Conservation (phyloP, 305 asterid species). For the Fraxinus dipetala region DNA sequence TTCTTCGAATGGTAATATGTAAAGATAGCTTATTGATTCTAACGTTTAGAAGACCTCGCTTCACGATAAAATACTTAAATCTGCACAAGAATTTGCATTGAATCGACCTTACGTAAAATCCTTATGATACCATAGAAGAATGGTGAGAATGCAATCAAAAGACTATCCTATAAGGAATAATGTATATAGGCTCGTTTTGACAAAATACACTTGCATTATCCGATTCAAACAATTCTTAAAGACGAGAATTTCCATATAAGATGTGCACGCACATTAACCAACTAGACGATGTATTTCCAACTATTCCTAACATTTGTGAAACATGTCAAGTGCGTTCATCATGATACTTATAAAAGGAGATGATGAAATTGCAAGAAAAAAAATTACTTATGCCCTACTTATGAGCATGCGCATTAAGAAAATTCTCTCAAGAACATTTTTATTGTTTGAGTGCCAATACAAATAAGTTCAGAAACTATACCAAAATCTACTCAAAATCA, state of each 20-base stretch:
- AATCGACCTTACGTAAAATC: neutral
- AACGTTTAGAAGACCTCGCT: neutral
- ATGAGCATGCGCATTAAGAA: neutral
- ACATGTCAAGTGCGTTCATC: neutral
- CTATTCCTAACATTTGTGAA: neutral
- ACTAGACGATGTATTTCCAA: neutral
- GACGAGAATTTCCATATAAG: neutral
- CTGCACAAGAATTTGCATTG: neutral
- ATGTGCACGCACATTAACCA: neutral
- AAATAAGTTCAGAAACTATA: neutral
- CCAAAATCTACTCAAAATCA: neutral
- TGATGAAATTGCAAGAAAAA: neutral
- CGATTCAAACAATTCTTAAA: neutral
- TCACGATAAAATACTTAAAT: neutral
- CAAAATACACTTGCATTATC: no score
- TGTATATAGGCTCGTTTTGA: neutral
- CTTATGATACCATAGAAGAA: neutral
- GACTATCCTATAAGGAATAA: neutral
- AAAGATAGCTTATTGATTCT: neutral
- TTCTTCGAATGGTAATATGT: neutral
- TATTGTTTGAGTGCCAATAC: neutral
- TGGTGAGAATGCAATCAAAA: neutral
- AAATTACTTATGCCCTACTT: neutral
- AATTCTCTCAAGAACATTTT: neutral
- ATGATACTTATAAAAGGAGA: neutral